Base-by-base conservation (phyloP, 2,329 filamentous ascomycete species). In the Fusarium ramigenum region DNA sequence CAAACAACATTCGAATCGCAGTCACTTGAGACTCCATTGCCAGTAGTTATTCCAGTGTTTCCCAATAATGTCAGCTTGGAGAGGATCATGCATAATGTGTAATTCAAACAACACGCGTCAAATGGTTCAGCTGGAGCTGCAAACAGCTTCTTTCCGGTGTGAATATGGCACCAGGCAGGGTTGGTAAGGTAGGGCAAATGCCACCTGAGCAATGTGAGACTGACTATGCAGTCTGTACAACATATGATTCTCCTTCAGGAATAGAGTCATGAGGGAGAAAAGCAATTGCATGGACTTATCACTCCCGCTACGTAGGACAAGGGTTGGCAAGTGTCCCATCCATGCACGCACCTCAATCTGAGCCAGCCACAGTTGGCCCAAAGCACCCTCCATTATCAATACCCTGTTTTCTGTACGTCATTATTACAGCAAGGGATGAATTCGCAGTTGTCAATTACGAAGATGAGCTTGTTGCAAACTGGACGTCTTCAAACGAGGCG, bases 321-420 rank as follows among this genome's bases (percentile, higher is more conserved):
- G 30, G 56, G 16, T 9, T 36, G 14, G 56, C 15, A 50, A 37
- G 32, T 36, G 11, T 46, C 42, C 28, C 42, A 37, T 47, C 21
- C 12, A 58, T 58, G 42, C 56, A 58, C 42, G 32, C 42, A 49
- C 19, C 40, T 37, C 54, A 28, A 58, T 49, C 34, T 25, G 47
- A 42, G 66, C 37, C 68, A 62, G 63, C 67, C 69, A 71, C 69
- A 59, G 39, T 70, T 46, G 23, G 25, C 30, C 25, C 25, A 66
- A 46, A 53, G n/a, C 36, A 58, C 50, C 60, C 42, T 49, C 36
- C 52, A 49, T 40, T 47, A 18, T 44, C 28, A 40, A 39, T 34
- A 19, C 49, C 21, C 25, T 36, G 54, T 50, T 25, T 36, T n/a
- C 16, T 30, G 32, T 46, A 46, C 66, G 61, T 62, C 60, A 70